Base-by-base conservation (phyloP, 768 basidiomycete species). In the Naganishia friedmannii region DNA sequence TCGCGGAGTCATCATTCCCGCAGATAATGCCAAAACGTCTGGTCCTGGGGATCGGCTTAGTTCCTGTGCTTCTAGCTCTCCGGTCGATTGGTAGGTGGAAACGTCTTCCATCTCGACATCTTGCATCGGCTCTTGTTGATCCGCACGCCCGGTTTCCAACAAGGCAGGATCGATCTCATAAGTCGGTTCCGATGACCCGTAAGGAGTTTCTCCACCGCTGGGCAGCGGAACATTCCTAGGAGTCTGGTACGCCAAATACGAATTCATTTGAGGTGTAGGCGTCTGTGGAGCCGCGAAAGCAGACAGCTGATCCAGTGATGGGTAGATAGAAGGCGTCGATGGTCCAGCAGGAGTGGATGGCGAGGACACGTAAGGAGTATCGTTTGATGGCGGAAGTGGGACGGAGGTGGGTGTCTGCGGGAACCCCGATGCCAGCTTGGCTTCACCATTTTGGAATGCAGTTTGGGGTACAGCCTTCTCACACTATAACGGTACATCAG, bases 41-140 rank as follows among this genome's bases (percentile, higher is more conserved):
- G 60, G 68, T 28, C 56, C 68, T 8, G 68, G 57, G 32, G 60
- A 63, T 29, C 60, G 60, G 42, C 60, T 63, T 6, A 21, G 60
- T 63, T 63, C 58, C 21, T 28, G 37, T 26, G 17, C 58, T n/a
- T 34, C 31, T n/a, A 26, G 28, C 37, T 32, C 28, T 45, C 23
- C 23, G 37, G 26, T 19, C 13, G 54, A 19, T 32, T 39, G 21
- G 57, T 53, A 69, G 42, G 46, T 45, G 29, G 56, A 57, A 42
- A 69, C 48, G 39, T 69, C 70, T 23, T 68, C 66, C 70, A 71
- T 71, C 23, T 66, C 65, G 8, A 71, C 70, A 48, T 71, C 70
- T 31, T 71, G 53, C 8, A 48, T 15, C 39, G 31, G 31, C 3
- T 51, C 39, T 19, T 57, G 29, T 26, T 29, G 54, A 13, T 60